phyloP scores from a whole-genome alignment of 768 basidiomycete species.

The Cantharellus anzutake region DNA sequence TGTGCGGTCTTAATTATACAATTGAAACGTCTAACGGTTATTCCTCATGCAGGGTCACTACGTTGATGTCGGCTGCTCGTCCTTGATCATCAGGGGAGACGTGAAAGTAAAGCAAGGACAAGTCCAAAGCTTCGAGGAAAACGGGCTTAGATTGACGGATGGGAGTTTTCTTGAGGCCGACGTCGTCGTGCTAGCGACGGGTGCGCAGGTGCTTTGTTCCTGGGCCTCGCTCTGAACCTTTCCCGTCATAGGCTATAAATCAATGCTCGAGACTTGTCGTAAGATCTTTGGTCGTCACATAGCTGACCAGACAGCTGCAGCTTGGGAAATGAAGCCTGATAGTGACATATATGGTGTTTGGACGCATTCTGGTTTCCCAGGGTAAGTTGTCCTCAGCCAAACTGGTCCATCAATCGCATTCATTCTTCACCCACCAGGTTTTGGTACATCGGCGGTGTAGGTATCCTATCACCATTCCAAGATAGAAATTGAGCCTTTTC shows the following conservation, averaged over 20 bases:
- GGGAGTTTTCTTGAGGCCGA: not conserved
- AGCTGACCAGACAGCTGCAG: not conserved
- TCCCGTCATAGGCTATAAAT: not conserved
- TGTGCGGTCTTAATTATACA: no score
- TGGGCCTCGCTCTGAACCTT: not conserved
- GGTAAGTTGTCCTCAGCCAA: not conserved
- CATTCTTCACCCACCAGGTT: not conserved
- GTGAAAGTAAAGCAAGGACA: conserved; percentile 1
- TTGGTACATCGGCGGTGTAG: not conserved
- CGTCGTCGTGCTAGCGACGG: not conserved
- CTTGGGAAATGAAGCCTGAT: not conserved
- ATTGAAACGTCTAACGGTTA: no score
- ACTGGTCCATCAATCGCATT: not conserved
- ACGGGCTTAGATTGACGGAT: not conserved
- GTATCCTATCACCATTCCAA: not conserved
- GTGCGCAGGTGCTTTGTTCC: not conserved
- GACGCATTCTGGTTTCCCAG: not conserved
- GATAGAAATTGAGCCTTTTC: no score
- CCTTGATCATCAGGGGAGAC: not conserved
- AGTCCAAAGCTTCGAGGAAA: not conserved
- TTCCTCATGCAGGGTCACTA: not conserved
- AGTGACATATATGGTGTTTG: not conserved
- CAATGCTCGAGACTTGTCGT: not conserved
- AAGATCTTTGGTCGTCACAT: not conserved
- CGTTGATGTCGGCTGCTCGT: conserved; percentile 6